These are phyloP conservation scores for Fusarium sp. DNA, from an alignment of 2,329 filamentous ascomycete genomes.

Conservation along the genomic window DNA sequence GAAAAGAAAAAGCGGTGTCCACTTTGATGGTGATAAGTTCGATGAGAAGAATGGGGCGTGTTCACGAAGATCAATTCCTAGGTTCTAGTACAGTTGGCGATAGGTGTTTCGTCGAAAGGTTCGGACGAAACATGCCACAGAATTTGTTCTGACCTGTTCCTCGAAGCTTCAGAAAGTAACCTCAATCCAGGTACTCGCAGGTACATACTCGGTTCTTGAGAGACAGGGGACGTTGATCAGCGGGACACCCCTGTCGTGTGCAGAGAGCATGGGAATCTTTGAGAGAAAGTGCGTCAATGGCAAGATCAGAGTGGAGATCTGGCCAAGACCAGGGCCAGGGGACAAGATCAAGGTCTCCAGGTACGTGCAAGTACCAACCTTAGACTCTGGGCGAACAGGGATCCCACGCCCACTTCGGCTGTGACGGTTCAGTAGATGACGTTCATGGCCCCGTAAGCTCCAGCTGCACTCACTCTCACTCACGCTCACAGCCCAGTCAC, in stretches of 20 bases:
- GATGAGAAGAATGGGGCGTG: background rate
- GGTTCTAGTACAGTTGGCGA: background rate
- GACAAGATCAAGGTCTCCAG: conserved; percentile 17
- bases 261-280: conserved; percentile 27
- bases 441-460: conserved; percentile 25
- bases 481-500: background rate
- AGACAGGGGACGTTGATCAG: conserved; percentile 34
- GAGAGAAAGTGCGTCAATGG: conserved; percentile 23
- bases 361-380: conserved; percentile 9
- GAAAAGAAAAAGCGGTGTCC: conserved; percentile 15
- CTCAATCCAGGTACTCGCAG: conserved; percentile 23
- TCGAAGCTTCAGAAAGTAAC: background rate
- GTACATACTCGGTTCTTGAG: conserved; percentile 16
- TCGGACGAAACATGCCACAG: conserved; percentile 6
- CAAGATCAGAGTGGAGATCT: conserved; percentile 31
- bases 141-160: background rate
- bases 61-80: background rate
- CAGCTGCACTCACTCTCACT: background rate
- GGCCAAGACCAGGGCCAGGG: conserved; percentile 13
- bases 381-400: conserved; percentile 8
- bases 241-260: conserved; percentile 29
- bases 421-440: conserved; percentile 33
- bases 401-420: conserved; percentile 25
- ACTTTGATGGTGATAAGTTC: background rate
- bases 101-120: conserved; percentile 11